These are phyloP conservation scores for Chrysosporium keratinophilum DNA, from an alignment of 2,329 filamentous ascomycete genomes.

Conservation along the genomic window DNA sequence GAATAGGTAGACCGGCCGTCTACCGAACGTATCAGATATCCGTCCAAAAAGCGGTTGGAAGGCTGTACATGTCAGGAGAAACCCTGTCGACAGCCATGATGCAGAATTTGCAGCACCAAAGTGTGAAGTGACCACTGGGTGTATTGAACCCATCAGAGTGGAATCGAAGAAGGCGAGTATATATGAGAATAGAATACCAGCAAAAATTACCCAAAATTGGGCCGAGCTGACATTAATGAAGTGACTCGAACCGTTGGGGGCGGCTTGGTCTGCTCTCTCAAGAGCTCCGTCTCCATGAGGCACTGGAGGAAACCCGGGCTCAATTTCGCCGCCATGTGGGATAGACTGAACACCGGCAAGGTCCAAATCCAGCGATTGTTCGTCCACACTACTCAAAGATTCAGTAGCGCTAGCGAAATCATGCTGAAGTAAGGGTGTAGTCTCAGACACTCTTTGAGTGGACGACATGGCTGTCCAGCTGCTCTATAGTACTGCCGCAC, in stretches of 20 bases:
- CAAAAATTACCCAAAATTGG: slow-evolving; percentile 55
- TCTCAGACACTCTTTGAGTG: not conserved
- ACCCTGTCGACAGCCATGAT: slow-evolving; percentile 72
- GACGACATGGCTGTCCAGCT: not conserved
- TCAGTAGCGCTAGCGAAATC: not conserved
- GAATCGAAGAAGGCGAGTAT: slow-evolving; percentile 58
- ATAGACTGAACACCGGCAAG: slow-evolving; percentile 13
- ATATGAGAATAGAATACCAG: slow-evolving; percentile 47
- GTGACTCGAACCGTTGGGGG: slow-evolving; percentile 16
- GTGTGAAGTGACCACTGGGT: slow-evolving; percentile 72
- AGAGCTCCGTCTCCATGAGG: not conserved
- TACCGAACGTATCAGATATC: slow-evolving; percentile 61
- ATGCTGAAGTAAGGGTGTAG: not conserved
- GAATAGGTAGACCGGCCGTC: slow-evolving; percentile 56
- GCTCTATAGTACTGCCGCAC: not conserved
- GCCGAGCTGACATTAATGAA: slow-evolving; percentile 31
- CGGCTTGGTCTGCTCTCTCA: not conserved
- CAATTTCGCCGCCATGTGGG: slow-evolving; percentile 11
- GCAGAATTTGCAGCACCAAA: slow-evolving; percentile 68
- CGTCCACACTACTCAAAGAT: slow-evolving; percentile 1
- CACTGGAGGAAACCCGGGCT: slow-evolving; percentile 8
- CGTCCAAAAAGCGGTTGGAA: slow-evolving; percentile 67
- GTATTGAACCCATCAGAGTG: slow-evolving; percentile 70
- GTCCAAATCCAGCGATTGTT: slow-evolving; percentile 11
- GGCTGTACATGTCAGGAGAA: slow-evolving; percentile 64